These are phyloP conservation scores for Flaveria robusta DNA, from an alignment of 129 eudicot species.

Conservation along the genomic window DNA sequence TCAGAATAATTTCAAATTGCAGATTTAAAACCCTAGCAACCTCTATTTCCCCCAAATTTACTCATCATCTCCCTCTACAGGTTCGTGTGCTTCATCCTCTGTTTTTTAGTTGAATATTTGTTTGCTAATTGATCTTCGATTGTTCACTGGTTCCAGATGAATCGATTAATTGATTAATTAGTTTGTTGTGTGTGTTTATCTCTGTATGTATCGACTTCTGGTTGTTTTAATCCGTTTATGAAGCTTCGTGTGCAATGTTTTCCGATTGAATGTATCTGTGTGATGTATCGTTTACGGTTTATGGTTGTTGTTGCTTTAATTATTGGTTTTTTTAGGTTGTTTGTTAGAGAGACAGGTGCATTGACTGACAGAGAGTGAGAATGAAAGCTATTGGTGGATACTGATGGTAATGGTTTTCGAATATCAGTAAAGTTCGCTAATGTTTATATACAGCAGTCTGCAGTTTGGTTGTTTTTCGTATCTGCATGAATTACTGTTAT, in stretches of 20 bases:
- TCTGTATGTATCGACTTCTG: constrained; percentile 4
- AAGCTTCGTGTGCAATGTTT: neutral
- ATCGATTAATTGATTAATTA: neutral
- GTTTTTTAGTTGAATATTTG: neutral
- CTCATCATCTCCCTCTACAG: constrained; percentile 34
- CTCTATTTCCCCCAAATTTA: constrained; percentile 36
- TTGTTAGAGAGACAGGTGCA: constrained; percentile 15
- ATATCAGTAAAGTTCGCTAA: neutral
- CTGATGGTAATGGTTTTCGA: constrained; percentile 24
- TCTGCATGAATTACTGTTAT: too few relatives aligned
- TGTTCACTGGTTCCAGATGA: neutral
- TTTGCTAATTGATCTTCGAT: neutral
- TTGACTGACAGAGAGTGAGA: constrained; percentile 18
- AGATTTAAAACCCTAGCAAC: constrained; percentile 60
- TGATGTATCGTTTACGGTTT: constrained; percentile 12
- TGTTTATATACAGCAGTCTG: neutral
- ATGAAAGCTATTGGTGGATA: constrained; percentile 14
- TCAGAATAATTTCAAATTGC: constrained; percentile 52
- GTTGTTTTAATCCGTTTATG: neutral
- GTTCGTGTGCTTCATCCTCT: constrained; percentile 19
- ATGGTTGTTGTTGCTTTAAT: constrained; percentile 14
- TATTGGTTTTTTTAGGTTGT: constrained; percentile 3
- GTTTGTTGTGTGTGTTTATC: neutral
- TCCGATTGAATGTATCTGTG: neutral
- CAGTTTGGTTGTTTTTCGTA: neutral